phyloP scores from a whole-genome alignment of 1,284 basidiomycete species.

The Moniliella sp. region DNA sequence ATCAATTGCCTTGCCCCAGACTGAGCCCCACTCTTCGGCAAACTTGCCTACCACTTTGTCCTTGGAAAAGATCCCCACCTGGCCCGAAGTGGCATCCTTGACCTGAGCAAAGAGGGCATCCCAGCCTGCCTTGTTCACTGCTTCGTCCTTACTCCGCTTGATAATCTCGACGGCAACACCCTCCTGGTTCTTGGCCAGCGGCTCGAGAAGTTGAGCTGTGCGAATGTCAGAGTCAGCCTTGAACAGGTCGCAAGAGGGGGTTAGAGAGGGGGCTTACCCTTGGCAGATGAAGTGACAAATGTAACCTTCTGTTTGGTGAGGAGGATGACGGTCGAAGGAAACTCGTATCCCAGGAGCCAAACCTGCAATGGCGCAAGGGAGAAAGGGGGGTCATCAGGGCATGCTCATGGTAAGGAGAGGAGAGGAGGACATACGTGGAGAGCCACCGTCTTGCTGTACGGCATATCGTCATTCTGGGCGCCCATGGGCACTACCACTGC shows the following conservation, averaged over 20 bases:
- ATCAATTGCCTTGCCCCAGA: slow-evolving; percentile 1
- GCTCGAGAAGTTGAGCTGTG: slow-evolving; percentile 17
- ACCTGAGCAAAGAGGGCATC: slow-evolving; percentile 15
- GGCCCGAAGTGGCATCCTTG: not conserved
- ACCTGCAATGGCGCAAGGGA: slow-evolving; percentile 41
- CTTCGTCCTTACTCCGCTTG: slow-evolving; percentile 34
- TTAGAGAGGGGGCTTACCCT: slow-evolving; percentile 42
- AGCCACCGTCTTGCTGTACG: slow-evolving; percentile 15
- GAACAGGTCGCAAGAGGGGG: not conserved
- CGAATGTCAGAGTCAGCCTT: not conserved
- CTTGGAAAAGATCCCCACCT: slow-evolving; percentile 43
- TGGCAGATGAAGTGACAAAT: slow-evolving; percentile 67
- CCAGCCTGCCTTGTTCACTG: slow-evolving; percentile 31
- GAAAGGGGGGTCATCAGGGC: not conserved
- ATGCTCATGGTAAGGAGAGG: not conserved
- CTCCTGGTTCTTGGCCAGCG: slow-evolving; percentile 8
- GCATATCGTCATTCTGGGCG: slow-evolving; percentile 12
- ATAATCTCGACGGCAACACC: slow-evolving; percentile 31
- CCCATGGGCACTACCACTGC: slow-evolving; percentile 15
- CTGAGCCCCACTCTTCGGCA: slow-evolving; percentile 52
- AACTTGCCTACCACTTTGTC: slow-evolving; percentile 60
- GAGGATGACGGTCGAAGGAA: slow-evolving; percentile 71
- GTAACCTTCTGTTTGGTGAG: slow-evolving; percentile 50
- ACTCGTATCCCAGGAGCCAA: slow-evolving; percentile 87
- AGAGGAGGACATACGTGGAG: slow-evolving; percentile 5